Percentiles rank a stretch among this genome's conserved stretches.
Conservation (phyloP, 2,329 filamentous ascomycete genomes). For the Venturia aucupariae region DNA sequence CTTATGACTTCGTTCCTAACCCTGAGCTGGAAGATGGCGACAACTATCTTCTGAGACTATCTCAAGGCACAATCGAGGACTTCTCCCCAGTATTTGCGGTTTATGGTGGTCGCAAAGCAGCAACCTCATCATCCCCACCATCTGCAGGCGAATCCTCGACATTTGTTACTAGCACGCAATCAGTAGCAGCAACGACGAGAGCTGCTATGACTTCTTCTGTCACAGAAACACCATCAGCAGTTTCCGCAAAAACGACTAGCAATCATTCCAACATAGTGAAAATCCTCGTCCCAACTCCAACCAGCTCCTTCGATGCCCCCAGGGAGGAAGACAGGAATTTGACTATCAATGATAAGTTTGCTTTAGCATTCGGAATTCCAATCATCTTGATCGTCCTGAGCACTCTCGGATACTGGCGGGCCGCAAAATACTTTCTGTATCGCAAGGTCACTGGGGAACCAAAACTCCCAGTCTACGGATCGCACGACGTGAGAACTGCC, state of each 20-base stretch:
- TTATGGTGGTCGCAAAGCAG: not conserved
- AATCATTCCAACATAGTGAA: not conserved
- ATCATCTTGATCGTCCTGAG: slow-evolving; percentile 3
- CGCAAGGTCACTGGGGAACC: not conserved
- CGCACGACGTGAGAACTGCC: not conserved
- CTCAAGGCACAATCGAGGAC: not conserved
- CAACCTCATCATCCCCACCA: not conserved
- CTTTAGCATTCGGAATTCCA: slow-evolving; percentile 8
- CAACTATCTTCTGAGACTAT: not conserved
- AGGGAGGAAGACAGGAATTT: not conserved
- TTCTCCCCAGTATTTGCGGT: slow-evolving; percentile 6
- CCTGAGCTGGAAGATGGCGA: not conserved
- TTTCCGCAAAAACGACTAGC: not conserved
- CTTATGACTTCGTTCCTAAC: not conserved
- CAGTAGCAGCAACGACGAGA: not conserved
- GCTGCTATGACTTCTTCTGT: not conserved
- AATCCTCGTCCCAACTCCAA: slow-evolving; percentile 3
- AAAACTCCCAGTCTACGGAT: slow-evolving; percentile 6
- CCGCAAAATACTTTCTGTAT: slow-evolving; percentile 8
- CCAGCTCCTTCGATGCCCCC: slow-evolving; percentile 10
- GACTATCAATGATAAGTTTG: slow-evolving; percentile 9
- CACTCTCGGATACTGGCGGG: slow-evolving; percentile 12
- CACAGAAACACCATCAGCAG: not conserved
- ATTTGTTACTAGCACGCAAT: not conserved
- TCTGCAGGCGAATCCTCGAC: not conserved